phyloP scores from a whole-genome alignment of 768 basidiomycete species.

The Suillus decipiens region DNA sequence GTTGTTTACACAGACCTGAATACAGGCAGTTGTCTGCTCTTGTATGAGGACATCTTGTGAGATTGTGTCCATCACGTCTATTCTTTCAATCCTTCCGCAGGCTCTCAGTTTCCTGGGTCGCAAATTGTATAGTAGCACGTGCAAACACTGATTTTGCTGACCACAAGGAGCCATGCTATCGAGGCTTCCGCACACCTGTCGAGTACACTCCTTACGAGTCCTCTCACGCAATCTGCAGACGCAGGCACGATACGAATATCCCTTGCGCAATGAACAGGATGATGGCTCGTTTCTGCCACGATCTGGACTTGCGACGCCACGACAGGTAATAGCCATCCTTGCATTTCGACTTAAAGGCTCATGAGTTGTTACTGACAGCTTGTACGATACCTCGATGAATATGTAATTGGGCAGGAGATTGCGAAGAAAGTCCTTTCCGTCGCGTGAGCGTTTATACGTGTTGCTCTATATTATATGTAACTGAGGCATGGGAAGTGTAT shows the following conservation, averaged over 20 bases:
- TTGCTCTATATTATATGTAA: slow-evolving; percentile 8
- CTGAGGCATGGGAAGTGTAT: slow-evolving; percentile 57
- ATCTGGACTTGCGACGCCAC: slow-evolving; percentile 59
- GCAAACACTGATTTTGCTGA: neutral
- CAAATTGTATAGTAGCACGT: neutral
- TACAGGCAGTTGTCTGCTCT: neutral
- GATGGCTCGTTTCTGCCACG: slow-evolving; percentile 38
- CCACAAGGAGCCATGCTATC: slow-evolving; percentile 20
- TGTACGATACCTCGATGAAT: slow-evolving; percentile 83
- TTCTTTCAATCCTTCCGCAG: neutral
- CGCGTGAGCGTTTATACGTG: slow-evolving; percentile 61
- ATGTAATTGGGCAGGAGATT: slow-evolving; percentile 86
- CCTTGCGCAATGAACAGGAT: slow-evolving; percentile 31
- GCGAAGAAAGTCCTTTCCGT: slow-evolving; percentile 95
- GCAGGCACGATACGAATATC: slow-evolving; percentile 54
- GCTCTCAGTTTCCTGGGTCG: neutral
- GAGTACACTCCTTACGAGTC: slow-evolving; percentile 24
- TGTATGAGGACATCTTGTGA: neutral
- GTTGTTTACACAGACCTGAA: neutral
- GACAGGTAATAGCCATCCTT: slow-evolving; percentile 38
- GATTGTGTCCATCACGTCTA: neutral
- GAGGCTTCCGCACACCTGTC: slow-evolving; percentile 25
- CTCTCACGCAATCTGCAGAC: slow-evolving; percentile 49
- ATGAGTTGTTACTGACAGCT: slow-evolving; percentile 47
- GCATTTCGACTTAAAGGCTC: slow-evolving; percentile 9